phyloP scores from a whole-genome alignment of 345 rosid genomes.

The Populus davidiana region DNA sequence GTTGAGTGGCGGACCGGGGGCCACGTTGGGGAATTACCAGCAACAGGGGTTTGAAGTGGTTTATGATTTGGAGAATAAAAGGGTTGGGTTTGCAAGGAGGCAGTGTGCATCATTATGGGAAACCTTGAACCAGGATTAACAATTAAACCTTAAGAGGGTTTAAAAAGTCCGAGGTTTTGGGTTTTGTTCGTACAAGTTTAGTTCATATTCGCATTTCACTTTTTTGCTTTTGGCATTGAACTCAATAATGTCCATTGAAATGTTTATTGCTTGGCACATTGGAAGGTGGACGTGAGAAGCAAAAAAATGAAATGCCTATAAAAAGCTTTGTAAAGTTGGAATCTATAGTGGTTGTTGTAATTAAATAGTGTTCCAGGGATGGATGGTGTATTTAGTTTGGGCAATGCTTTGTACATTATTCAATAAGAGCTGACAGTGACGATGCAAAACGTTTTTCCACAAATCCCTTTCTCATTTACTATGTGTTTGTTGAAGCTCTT shows the following conservation, averaged over 20 bases:
- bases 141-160: neutral
- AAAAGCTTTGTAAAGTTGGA: neutral
- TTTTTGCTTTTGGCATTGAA: slow-evolving; percentile 14
- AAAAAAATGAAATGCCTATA: slow-evolving; percentile 24
- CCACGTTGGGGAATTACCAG: slow-evolving; percentile 76
- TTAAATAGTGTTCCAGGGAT: neutral
- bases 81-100: slow-evolving; percentile 84
- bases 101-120: slow-evolving; percentile 86
- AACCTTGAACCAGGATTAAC: slow-evolving; percentile 45
- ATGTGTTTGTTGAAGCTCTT: neutral
- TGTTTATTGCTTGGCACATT: slow-evolving; percentile 1
- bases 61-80: slow-evolving; percentile 67
- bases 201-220: slow-evolving; percentile 17
- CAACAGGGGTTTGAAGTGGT: slow-evolving; percentile 96
- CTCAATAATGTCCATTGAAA: slow-evolving; percentile 11
- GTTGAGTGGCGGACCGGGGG: slow-evolving; percentile 75
- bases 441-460: neutral
- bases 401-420: neutral
- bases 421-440: neutral
- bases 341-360: neutral
- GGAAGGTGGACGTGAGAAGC: slow-evolving; percentile 14
- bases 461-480: neutral
- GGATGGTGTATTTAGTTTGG: neutral
- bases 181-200: neutral
- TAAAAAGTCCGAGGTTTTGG: neutral